Evolutionary conservation across 2,329 filamentous ascomycete species (phyloP).

Genomic region (Phialemonium atrogriseum): DNA sequence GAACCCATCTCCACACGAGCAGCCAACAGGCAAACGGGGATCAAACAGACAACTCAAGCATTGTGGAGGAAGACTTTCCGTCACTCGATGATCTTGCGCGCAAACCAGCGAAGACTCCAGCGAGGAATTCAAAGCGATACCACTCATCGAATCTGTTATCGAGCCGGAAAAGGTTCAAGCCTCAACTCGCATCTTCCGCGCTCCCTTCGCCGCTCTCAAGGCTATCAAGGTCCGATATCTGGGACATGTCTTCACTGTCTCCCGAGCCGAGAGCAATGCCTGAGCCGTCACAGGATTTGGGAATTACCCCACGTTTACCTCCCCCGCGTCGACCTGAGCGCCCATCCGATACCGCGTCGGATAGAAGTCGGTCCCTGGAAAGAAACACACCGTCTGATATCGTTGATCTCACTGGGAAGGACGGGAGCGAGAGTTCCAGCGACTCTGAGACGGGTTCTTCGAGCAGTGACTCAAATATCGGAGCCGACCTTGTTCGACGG

Average conservation of each 20-base stretch:
- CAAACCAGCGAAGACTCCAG: slow-evolving; percentile 7
- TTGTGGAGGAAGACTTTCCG: slow-evolving; percentile 22
- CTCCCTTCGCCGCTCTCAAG: slow-evolving; percentile 8
- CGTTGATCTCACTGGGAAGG: slow-evolving; percentile 5
- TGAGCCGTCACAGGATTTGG: slow-evolving; percentile 6
- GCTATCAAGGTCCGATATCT: slow-evolving; percentile 7
- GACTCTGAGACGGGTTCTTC: slow-evolving; percentile 12
- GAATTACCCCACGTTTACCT: slow-evolving; percentile 4
- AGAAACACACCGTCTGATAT: too few species aligned
- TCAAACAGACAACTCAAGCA: slow-evolving; percentile 21
- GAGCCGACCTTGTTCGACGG: slow-evolving; percentile 29
- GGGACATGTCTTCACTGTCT: slow-evolving; percentile 6
- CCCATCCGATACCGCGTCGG: too few species aligned
- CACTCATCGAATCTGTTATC: slow-evolving; percentile 11
- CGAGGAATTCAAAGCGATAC: slow-evolving; percentile 12
- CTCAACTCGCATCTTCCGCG: slow-evolving; percentile 7
- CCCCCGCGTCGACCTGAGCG: neutral
- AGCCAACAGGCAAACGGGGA: slow-evolving; percentile 18
- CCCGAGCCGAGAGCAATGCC: neutral
- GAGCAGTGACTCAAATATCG: slow-evolving; percentile 25
- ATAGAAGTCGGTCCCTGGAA: too few species aligned
- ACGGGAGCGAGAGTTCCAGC: slow-evolving; percentile 4
- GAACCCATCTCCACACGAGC: slow-evolving; percentile 13
- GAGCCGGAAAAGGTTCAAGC: slow-evolving; percentile 15
- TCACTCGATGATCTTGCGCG: slow-evolving; percentile 14